Percentiles rank a stretch among this genome's conserved stretches.
Evolutionary conservation across 106 monocot species (phyloP).

Genomic region (Narthecium ossifragum): DNA sequence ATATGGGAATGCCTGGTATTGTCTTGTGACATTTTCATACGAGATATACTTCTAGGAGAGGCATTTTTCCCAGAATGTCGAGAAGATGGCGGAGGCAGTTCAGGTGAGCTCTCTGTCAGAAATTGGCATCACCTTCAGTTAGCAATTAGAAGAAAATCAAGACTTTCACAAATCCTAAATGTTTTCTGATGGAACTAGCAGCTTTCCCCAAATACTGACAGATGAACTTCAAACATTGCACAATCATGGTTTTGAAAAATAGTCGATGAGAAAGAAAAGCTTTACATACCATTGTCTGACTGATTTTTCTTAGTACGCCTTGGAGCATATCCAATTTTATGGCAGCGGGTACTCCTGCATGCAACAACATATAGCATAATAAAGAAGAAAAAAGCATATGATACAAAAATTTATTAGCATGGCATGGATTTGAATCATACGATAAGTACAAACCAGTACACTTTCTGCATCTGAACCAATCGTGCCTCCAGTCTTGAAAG

Average conservation of each 20-base stretch:
- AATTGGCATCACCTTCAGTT: neutral
- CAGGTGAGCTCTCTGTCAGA: conserved; percentile 29
- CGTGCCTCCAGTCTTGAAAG: conserved; percentile 79
- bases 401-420: conserved; percentile 3
- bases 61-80: conserved; percentile 1
- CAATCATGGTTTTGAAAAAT: neutral
- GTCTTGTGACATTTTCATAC: neutral
- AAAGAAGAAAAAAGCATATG: neutral
- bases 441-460: conserved; percentile 56
- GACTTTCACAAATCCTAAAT: too few species aligned
- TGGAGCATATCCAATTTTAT: conserved; percentile 78
- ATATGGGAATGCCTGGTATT: neutral
- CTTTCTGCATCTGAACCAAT: conserved; percentile 80
- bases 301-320: conserved; percentile 27
- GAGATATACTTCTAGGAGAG: neutral
- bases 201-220: neutral
- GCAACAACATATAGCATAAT: neutral
- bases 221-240: neutral
- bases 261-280: neutral
- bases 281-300: conserved; percentile 14
- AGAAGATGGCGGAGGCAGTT: conserved; percentile 12
- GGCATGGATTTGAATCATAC: neutral
- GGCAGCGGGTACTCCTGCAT: conserved; percentile 56
- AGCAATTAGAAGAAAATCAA: neutral
- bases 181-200: too few species aligned